Evolutionary conservation across 2,329 filamentous ascomycete genomes (phyloP), one percentile per base, ranked within the genome.

Genomic region (Hypoxylon sp.): DNA sequence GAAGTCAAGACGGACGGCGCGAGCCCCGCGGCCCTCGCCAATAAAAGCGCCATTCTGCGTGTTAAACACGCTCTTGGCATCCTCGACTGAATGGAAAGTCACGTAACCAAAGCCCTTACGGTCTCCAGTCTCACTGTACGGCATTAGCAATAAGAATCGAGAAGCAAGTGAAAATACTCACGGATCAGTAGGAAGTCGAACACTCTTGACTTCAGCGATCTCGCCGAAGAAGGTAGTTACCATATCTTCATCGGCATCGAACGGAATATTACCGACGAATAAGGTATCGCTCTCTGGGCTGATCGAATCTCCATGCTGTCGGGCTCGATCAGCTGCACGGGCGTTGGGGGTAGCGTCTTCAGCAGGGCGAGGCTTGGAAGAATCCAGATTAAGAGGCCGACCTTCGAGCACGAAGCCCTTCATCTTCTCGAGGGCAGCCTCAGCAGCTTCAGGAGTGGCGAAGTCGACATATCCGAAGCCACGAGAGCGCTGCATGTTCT

Each of bases 391-490:
- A 77, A 96, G 82, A 69, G 83, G 78, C 74, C 93, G 92, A 67
- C 89, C 89, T 73, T 94, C 91, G 53, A 96, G 81, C 75, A 93
- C 89, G 69, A 86, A 80, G 71, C 88, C 91, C 75, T 93, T 87
- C 89, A 92, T 94, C 75, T 86, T 88, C 74, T 90, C 88, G 71
- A 90, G 87, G 60, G 93, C 93, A 78, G 89, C 90, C 74, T 87
- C 86, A 61, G 91, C 91, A 77, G 88, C 85, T 65, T 87, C 89
- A 65, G 85, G 81, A 71, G 84, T 87, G 77, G 85, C 84, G 81
- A 94, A 97, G 84, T 97, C 94, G 74, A 97, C 92, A 78, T 97
- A 97, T 67, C 94, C 94, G 80, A 96, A 97, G 71, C 93, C 94
- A 82, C 94, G 94, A 80, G 94, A 95, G 77, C 93, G 91, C 75